Percentiles rank a stretch among this genome's conserved stretches.
Evolutionary conservation across 768 basidiomycete species (phyloP).

Genomic region (Lactarius pseudohatsudake): DNA sequence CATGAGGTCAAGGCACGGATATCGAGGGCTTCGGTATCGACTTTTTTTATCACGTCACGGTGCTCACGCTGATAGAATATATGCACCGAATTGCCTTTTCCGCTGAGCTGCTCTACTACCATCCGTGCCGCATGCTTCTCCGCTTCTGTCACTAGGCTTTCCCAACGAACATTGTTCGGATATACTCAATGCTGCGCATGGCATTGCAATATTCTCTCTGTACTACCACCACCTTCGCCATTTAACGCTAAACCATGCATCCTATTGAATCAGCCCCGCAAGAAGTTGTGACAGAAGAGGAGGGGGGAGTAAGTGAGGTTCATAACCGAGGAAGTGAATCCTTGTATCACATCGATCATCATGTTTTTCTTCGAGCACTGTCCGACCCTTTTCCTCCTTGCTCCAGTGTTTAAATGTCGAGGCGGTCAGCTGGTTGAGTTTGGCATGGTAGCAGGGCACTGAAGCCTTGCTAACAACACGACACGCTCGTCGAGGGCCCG

Average conservation of each 20-base stretch:
- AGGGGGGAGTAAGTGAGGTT: no score
- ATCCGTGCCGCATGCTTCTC: not conserved
- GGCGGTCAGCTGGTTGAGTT: not conserved
- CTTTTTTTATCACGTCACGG: slow-evolving; percentile 59
- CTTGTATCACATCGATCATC: slow-evolving; percentile 17
- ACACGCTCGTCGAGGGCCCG: slow-evolving; percentile 35
- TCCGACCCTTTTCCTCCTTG: not conserved
- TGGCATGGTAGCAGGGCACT: not conserved
- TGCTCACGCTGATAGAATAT: slow-evolving; percentile 56
- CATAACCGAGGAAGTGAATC: slow-evolving; percentile 2
- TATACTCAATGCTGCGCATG: slow-evolving; percentile 3
- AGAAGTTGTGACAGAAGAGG: no score
- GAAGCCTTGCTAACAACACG: not conserved
- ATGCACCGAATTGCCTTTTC: slow-evolving; percentile 53
- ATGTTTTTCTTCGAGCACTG: slow-evolving; percentile 3
- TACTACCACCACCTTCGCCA: no score
- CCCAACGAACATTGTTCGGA: not conserved
- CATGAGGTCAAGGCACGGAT: slow-evolving; percentile 24
- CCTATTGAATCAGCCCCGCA: no score
- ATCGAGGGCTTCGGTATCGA: slow-evolving; percentile 38
- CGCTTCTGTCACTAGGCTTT: not conserved
- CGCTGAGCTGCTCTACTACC: slow-evolving; percentile 33
- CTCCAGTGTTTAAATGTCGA: not conserved
- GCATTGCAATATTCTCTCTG: slow-evolving; percentile 22
- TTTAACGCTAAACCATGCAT: no score